Evolutionary conservation across 2,329 filamentous ascomycete genomes (phyloP), one percentile per base, ranked within the genome.

Genomic region (Aureobasidium sp.): DNA sequence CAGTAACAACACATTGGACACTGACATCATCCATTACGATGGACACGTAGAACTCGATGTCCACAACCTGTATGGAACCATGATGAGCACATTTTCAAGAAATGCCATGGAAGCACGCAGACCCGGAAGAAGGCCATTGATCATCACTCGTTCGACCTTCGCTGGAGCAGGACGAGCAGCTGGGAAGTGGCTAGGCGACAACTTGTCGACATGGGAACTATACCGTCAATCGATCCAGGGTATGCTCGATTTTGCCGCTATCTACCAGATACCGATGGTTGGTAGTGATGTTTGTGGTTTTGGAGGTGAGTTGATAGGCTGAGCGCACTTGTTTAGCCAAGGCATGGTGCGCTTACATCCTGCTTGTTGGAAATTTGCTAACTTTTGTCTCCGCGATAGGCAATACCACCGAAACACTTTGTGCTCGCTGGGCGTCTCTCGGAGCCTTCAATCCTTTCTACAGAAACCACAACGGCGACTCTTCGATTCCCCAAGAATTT

Each of bases 91-190:
- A 22, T 76, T 82, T 4, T 88, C 86, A 0, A 81, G 83, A 58
- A 73, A 80, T 14, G 85, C 89, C 1, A 88, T 92, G 87, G 72
- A 84, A 9, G 73, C 77, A 14, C 82, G 88, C 11, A 82, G 87
- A 0, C 87, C 89, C 0, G 71, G 72, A 0, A 74, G 84, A 3
- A 82, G 89, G 0, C 88, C 89, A 1, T 71, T 92, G 62, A 78
- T 92, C 54, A 89, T 93, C 66, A 90, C 88, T 0, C 84, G 89
- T 31, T 88, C 85, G 24, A 92, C 88, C 0, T 92, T 89, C 68
- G 85, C 87, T 1, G 88, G 89, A 7, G 84, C 86, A 0, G 89
- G 89, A 3, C 69, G 75, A 47, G 76, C 82, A 53, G 81, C 83
- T 31, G 80, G 81, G 7, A 81, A 85, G 66, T 85, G 83, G 83